Percentiles rank a stretch among this genome's conserved stretches.
phyloP scores from a whole-genome alignment of 2,329 filamentous ascomycete species.

The Epichloe glyceriae region DNA sequence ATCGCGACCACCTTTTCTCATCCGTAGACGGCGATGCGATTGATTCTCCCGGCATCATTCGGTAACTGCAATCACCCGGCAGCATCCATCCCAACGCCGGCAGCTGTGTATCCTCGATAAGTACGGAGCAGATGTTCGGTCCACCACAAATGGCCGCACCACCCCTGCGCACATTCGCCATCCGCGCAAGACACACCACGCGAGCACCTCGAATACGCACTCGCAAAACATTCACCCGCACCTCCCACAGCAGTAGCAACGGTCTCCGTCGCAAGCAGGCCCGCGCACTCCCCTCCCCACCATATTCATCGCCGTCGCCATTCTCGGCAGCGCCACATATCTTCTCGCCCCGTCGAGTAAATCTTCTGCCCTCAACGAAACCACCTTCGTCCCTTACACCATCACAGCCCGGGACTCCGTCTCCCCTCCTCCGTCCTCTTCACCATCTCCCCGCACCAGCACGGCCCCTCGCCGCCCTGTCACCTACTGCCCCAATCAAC shows the following conservation, averaged over 20 bases:
- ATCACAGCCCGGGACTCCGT: slow-evolving; percentile 48
- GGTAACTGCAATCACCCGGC: too few relatives aligned
- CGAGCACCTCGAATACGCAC: not conserved
- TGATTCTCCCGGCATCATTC: not conserved
- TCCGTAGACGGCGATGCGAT: not conserved
- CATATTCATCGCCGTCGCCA: slow-evolving; percentile 10
- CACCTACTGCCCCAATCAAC: slow-evolving; percentile 14
- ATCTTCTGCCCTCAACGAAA: slow-evolving; percentile 35
- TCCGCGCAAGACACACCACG: not conserved
- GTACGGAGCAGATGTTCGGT: too few relatives aligned
- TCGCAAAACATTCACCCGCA: not conserved
- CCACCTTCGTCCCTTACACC: slow-evolving; percentile 52
- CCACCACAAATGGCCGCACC: not conserved
- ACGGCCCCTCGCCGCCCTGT: slow-evolving; percentile 13
- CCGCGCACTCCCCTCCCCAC: slow-evolving; percentile 10
- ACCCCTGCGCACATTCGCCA: not conserved
- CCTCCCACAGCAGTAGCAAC: not conserved
- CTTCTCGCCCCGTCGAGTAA: slow-evolving; percentile 12
- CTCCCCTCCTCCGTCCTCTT: slow-evolving; percentile 57
- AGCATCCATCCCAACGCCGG: too few relatives aligned
- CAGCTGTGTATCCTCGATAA: too few relatives aligned
- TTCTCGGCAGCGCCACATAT: slow-evolving; percentile 17
- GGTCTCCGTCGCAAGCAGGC: slow-evolving; percentile 17
- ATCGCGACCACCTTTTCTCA: not conserved
- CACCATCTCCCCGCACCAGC: slow-evolving; percentile 37